A percentile compares a stretch with the other conserved stretches of the same genome.
These are phyloP conservation scores for Phragmites australis DNA, from an alignment of 176 grass and related monocot species.

Conservation along the genomic window DNA sequence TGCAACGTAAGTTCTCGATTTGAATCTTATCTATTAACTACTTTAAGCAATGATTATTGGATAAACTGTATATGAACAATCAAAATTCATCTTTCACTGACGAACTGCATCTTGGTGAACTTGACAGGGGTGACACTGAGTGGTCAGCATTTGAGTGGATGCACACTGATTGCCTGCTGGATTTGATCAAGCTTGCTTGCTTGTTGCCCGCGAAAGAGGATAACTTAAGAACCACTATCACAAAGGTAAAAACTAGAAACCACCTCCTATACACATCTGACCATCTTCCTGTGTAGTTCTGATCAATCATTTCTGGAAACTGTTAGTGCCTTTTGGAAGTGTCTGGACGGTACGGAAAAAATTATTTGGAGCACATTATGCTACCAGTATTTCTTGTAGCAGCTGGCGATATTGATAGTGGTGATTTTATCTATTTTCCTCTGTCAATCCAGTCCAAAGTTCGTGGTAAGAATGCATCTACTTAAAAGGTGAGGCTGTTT, in stretches of 20 bases:
- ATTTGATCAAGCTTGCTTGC: slow-evolving; percentile 86
- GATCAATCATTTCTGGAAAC: slow-evolving; percentile 37
- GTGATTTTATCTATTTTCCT: slow-evolving; percentile 91
- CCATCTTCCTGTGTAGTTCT: slow-evolving; percentile 39
- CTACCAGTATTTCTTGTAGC: slow-evolving; percentile 93
- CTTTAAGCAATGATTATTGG: slow-evolving; percentile 7
- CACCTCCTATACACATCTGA: slow-evolving; percentile 21
- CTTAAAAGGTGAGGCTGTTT: slow-evolving; percentile 21
- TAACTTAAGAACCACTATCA: slow-evolving; percentile 74
- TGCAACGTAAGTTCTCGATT: slow-evolving; percentile 58
- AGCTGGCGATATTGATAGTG: slow-evolving; percentile 78
- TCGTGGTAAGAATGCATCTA: slow-evolving; percentile 63
- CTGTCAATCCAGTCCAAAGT: slow-evolving; percentile 76
- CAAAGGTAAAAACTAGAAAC: slow-evolving; percentile 61
- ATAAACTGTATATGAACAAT: background rate
- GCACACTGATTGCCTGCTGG: slow-evolving; percentile 84
- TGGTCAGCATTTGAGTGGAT: slow-evolving; percentile 99
- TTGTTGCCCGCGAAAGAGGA: slow-evolving; percentile 89
- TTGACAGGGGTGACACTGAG: slow-evolving; percentile 70
- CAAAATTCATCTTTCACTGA: slow-evolving; percentile 16
- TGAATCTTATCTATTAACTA: slow-evolving; percentile 6
- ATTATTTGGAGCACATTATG: slow-evolving; percentile 94
- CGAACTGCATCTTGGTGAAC: slow-evolving; percentile 22
- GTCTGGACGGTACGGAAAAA: slow-evolving; percentile 68
- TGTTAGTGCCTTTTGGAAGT: slow-evolving; percentile 81